A percentile compares a stretch with the other conserved stretches of the same genome.
phyloP scores from a whole-genome alignment of 1,284 basidiomycete species.

The Tetrapyrgos nigripes region DNA sequence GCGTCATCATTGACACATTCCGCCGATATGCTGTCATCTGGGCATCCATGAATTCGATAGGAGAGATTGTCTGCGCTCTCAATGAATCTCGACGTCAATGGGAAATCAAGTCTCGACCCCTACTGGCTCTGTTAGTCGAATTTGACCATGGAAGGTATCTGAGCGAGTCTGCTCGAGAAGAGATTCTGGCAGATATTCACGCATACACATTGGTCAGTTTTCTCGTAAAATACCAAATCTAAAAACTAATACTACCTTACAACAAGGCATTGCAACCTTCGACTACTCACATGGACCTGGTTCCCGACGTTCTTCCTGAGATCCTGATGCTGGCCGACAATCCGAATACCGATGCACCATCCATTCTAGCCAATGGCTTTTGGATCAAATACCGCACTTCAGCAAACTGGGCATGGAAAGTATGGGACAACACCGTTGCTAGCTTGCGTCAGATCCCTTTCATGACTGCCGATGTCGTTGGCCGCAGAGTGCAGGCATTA shows the following conservation, averaged over 20 bases:
- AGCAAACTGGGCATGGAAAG: constrained; percentile 75
- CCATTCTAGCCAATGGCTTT: constrained; percentile 72
- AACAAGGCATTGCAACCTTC: constrained; percentile 51
- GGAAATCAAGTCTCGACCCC: constrained; percentile 68
- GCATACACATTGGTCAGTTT: constrained; percentile 63
- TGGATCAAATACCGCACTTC: constrained; percentile 82
- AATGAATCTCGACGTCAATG: constrained; percentile 66
- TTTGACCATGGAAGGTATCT: constrained; percentile 67
- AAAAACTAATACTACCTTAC: neutral
- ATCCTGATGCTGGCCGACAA: constrained; percentile 69
- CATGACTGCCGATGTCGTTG: constrained; percentile 54
- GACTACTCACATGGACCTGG: constrained; percentile 52
- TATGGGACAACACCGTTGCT: constrained; percentile 80
- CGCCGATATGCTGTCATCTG: constrained; percentile 73
- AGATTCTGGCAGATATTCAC: constrained; percentile 62
- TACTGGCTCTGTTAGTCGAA: constrained; percentile 66
- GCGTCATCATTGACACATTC: constrained; percentile 68
- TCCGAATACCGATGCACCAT: constrained; percentile 61
- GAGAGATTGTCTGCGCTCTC: constrained; percentile 61
- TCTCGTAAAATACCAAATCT: neutral
- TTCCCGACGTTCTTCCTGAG: constrained; percentile 69
- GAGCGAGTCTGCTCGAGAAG: constrained; percentile 57
- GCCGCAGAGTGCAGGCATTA: constrained; percentile 57
- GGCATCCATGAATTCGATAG: constrained; percentile 75
- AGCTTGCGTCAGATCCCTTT: constrained; percentile 69